Percentiles rank a stretch among this genome's conserved stretches.
Conservation (phyloP, 1,284 basidiomycete genomes). For the Meira miltonrushii region DNA sequence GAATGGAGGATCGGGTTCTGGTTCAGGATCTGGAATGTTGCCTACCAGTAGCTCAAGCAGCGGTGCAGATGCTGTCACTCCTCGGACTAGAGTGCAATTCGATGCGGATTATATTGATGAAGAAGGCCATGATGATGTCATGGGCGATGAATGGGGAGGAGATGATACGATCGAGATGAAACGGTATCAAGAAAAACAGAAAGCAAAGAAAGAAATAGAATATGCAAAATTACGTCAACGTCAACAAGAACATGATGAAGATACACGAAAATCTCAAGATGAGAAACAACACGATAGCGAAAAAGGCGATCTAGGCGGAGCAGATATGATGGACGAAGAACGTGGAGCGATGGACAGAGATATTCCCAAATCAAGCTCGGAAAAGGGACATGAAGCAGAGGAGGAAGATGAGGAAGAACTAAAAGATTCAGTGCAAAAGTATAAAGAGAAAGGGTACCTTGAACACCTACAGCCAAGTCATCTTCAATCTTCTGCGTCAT, state of each 20-base stretch:
- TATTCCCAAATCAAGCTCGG: slow-evolving; percentile 4
- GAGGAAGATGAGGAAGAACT: slow-evolving; percentile 4
- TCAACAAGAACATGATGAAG: slow-evolving; percentile 33
- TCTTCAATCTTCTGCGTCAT: too few species aligned
- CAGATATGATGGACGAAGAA: slow-evolving; percentile 9
- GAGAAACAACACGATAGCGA: slow-evolving; percentile 22
- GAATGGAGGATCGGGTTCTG: slow-evolving; percentile 19
- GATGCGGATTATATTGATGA: slow-evolving; percentile 22
- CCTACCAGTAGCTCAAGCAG: not conserved
- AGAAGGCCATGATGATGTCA: slow-evolving; percentile 29
- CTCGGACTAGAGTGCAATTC: slow-evolving; percentile 23
- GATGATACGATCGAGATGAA: slow-evolving; percentile 42
- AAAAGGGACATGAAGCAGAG: slow-evolving; percentile 4
- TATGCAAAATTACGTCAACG: slow-evolving; percentile 19
- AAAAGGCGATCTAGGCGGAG: slow-evolving; percentile 17
- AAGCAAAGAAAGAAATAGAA: slow-evolving; percentile 12
- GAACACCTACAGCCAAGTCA: too few species aligned
- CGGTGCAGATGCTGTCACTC: slow-evolving; percentile 17
- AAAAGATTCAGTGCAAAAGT: not conserved
- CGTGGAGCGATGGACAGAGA: slow-evolving; percentile 14
- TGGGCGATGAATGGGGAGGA: slow-evolving; percentile 41
- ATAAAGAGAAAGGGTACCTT: too few species aligned
- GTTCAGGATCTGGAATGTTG: slow-evolving; percentile 12
- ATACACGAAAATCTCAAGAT: slow-evolving; percentile 34
- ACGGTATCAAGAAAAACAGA: slow-evolving; percentile 26